Conservation (phyloP, 23 red algal species). For the Gracilaria gracilis region DNA sequence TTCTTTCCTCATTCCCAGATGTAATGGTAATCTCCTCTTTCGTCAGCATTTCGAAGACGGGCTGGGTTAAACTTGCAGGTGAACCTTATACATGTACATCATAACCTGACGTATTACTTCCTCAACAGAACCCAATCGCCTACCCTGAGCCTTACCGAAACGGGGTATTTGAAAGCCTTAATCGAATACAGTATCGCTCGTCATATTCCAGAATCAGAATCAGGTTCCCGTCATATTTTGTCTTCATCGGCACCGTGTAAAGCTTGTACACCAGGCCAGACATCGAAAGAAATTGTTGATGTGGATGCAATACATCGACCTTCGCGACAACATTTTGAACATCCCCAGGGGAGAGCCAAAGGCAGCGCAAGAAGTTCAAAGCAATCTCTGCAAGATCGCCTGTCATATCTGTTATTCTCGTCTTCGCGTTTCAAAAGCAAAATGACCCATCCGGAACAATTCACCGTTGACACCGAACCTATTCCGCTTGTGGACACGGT, state of each 20-base stretch:
- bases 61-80: no score
- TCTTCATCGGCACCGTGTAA: slow-evolving; percentile 13
- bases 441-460: slow-evolving; percentile 16
- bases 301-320: not conserved
- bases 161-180: no score
- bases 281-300: not conserved
- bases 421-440: not conserved
- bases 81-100: no score
- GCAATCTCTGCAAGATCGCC: not conserved
- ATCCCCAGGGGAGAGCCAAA: not conserved
- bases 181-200: slow-evolving; percentile 27
- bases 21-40: no score
- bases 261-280: slow-evolving; percentile 18
- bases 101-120: not conserved
- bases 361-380: not conserved
- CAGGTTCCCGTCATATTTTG: not conserved
- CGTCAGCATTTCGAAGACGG: no score
- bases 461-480: not conserved
- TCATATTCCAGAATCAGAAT: no score
- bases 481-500: slow-evolving; percentile 68
- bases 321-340: not conserved
- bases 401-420: not conserved
- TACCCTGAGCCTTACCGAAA: no score
- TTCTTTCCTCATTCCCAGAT: no score
- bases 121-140: no score